Evolutionary conservation across 2,329 filamentous ascomycete species (phyloP), one percentile per base, ranked within the genome.

Genomic region (Fusarium hainanense): DNA sequence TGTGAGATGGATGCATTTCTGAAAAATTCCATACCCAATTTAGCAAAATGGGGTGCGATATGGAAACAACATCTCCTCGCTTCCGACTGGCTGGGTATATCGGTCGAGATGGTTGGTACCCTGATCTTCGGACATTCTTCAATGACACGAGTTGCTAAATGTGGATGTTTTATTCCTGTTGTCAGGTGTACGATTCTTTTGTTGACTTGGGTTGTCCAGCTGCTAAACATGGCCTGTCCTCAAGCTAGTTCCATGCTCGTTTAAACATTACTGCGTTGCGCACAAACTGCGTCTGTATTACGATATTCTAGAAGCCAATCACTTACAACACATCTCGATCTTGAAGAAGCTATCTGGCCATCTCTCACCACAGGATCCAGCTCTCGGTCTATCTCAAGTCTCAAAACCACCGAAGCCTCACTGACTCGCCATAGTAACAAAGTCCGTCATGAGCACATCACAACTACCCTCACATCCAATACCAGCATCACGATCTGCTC

Each of bases 31-130:
- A 61, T 66, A 49, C 54, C 50, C 32, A 42, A 43, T 57, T 18
- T 20, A 54, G 51, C 50, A 56, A 47, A 51, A 58, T 23, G 34
- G 60, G 37, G 49, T 37, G 34, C 32, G 41, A 50, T 52, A 58
- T 63, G 48, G 63, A 43, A 69, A 44, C 43, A 32, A 8, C 52
- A 27, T 28, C 23, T 46, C 7, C 55, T 62, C 46, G 34, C 27
- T 56, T 69, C 66, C 54, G 63, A 69, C 60, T 68, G 60, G 56
- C 21, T 51, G 52, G 43, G 16, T 32, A 11, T 34, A 8, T 34
- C 18, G 34, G 47, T 54, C 28, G 9, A 40, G 20, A 60, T 52
- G 42, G 54, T 32, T 54, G 47, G 34, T 48, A 54, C 54, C 42
- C 48, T 60, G 43, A 12, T 28, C 37, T 37, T 23, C 6, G 7